Conservation (phyloP, 768 basidiomycete genomes). For the Cyclocybe cylindracea region DNA sequence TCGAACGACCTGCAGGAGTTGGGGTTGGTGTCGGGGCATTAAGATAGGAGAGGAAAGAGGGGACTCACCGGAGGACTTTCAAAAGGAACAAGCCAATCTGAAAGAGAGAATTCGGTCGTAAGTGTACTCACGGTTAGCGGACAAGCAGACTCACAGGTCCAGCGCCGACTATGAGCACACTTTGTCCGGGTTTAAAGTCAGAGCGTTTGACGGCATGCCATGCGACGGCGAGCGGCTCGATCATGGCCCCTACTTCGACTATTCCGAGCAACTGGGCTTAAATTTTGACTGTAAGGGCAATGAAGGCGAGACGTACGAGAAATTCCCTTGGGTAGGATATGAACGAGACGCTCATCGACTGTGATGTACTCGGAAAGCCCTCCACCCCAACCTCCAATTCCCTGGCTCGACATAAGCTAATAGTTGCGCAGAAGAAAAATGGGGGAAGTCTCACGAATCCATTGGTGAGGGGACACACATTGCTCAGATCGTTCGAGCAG, state of each 20-base stretch:
- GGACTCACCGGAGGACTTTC: constrained; percentile 33
- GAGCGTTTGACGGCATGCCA: constrained; percentile 46
- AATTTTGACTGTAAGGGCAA: neutral
- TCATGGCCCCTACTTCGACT: constrained; percentile 50
- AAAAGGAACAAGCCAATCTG: constrained; percentile 42
- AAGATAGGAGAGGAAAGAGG: neutral
- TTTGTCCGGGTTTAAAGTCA: constrained; percentile 36
- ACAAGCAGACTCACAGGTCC: constrained; percentile 39
- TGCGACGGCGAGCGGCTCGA: constrained; percentile 49
- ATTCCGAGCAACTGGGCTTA: constrained; percentile 7
- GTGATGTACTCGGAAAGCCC: constrained; percentile 45
- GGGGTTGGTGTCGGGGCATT: neutral
- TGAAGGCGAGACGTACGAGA: constrained; percentile 29
- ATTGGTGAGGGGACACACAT: constrained; percentile 32
- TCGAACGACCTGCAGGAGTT: constrained; percentile 24
- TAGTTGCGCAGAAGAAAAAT: neutral
- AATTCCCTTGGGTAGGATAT: constrained; percentile 37
- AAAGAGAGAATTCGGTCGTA: neutral
- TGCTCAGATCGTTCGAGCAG: constrained; percentile 33
- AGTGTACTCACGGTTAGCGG: neutral
- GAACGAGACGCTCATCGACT: constrained; percentile 33
- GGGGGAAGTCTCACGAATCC: constrained; percentile 32
- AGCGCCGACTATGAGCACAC: constrained; percentile 41
- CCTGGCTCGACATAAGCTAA: constrained; percentile 21
- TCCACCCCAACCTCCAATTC: constrained; percentile 40